These are phyloP conservation scores for Serendipita vermifera DNA, from an alignment of 768 basidiomycete genomes.

Conservation along the genomic window DNA sequence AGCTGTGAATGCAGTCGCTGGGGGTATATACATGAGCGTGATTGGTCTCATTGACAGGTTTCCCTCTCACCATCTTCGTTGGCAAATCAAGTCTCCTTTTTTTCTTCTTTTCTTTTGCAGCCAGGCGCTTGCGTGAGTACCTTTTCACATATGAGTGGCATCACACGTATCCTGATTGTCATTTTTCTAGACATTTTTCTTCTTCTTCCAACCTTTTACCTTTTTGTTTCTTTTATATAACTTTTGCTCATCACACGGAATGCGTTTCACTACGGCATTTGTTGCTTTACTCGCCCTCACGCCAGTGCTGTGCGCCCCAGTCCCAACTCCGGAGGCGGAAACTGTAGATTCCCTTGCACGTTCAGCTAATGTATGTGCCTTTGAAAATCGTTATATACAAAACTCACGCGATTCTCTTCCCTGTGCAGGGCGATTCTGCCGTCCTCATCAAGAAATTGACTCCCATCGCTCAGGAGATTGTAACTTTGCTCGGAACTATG, in stretches of 20 bases:
- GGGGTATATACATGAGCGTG: neutral
- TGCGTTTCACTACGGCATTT: neutral
- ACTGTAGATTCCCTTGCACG: neutral
- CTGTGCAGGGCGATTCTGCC: neutral
- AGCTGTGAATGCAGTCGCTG: neutral
- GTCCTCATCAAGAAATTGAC: neutral
- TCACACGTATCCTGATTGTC: neutral
- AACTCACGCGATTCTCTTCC: neutral
- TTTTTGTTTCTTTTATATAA: neutral
- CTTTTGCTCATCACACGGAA: neutral
- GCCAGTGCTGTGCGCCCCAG: neutral
- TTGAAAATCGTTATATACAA: neutral
- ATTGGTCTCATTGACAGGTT: neutral
- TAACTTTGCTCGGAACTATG: too few species aligned
- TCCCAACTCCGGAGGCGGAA: neutral
- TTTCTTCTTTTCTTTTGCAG: neutral
- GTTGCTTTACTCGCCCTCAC: neutral
- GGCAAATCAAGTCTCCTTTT: neutral
- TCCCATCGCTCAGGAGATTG: neutral
- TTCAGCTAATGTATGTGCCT: neutral
- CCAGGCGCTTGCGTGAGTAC: neutral
- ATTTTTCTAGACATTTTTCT: neutral
- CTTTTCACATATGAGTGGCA: neutral
- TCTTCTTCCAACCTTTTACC: neutral
- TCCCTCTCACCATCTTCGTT: neutral